These are phyloP conservation scores for Cutaneotrichosporon dermatis DNA, from an alignment of 1,284 basidiomycete species.

Conservation along the genomic window DNA sequence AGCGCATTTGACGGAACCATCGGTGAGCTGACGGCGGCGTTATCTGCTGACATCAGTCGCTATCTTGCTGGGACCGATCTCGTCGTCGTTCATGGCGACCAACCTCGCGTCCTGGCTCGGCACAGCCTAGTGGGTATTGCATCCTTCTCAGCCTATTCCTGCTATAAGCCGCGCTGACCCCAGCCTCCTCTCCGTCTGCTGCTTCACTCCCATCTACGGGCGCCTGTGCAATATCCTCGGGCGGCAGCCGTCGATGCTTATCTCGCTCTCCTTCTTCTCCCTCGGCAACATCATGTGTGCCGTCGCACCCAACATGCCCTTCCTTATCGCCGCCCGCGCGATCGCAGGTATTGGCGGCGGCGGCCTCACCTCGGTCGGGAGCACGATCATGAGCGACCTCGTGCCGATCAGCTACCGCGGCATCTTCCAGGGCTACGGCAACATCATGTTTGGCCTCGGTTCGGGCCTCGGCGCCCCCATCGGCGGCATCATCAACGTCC, in stretches of 20 bases:
- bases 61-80: slow-evolving; percentile 57
- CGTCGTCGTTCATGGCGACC: slow-evolving; percentile 44
- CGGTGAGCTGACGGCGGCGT: background rate
- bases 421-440: slow-evolving; percentile 81
- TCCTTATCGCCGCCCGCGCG: slow-evolving; percentile 72
- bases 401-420: slow-evolving; percentile 73
- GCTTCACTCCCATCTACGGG: slow-evolving; percentile 85
- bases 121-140: slow-evolving; percentile 54
- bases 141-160: no score
- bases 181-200: slow-evolving; percentile 71
- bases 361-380: slow-evolving; percentile 53
- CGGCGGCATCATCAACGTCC: slow-evolving; percentile 79
- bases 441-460: slow-evolving; percentile 56
- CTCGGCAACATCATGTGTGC: slow-evolving; percentile 77
- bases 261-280: slow-evolving; percentile 74
- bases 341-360: slow-evolving; percentile 87
- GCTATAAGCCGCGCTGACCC: background rate
- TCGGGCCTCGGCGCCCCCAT: slow-evolving; percentile 74
- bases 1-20: slow-evolving; percentile 69
- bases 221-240: slow-evolving; percentile 82
- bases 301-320: slow-evolving; percentile 73
- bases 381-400: slow-evolving; percentile 44
- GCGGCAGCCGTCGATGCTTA: slow-evolving; percentile 65
- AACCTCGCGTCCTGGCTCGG: slow-evolving; percentile 76
- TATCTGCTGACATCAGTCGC: slow-evolving; percentile 28